These are phyloP conservation scores for Ustilago trichophora DNA, from an alignment of 1,284 basidiomycete species.

Conservation along the genomic window DNA sequence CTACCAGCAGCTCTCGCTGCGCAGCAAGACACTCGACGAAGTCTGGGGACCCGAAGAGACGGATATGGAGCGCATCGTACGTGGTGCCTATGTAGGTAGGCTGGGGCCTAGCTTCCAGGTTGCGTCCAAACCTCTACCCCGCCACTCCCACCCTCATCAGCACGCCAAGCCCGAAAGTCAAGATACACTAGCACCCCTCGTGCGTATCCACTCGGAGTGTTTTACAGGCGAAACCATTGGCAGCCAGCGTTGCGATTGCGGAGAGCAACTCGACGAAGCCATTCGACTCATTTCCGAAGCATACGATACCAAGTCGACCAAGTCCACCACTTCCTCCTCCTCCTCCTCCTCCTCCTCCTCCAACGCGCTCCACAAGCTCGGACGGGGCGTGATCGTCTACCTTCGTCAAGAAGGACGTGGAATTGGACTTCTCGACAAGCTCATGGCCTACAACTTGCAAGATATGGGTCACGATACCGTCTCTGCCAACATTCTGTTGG, in stretches of 20 bases:
- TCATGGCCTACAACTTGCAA: constrained; percentile 97
- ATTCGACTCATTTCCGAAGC: constrained; percentile 79
- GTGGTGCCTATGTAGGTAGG: constrained; percentile 91
- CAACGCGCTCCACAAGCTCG: constrained; percentile 5
- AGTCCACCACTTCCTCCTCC: constrained; percentile 63
- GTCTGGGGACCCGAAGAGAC: constrained; percentile 88
- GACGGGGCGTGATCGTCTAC: constrained; percentile 87
- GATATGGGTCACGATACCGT: constrained; percentile 99
- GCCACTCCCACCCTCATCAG: constrained; percentile 67
- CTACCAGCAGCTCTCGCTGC: constrained; percentile 70
- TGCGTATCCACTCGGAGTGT: constrained; percentile 97
- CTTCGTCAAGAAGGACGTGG: constrained; percentile 98
- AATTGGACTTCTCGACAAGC: constrained; percentile 94
- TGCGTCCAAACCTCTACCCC: constrained; percentile 68
- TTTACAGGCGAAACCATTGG: constrained; percentile 99
- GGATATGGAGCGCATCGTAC: constrained; percentile 88
- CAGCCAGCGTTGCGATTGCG: constrained; percentile 98
- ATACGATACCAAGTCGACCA: constrained; percentile 27
- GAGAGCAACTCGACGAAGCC: constrained; percentile 96
- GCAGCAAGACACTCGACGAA: constrained; percentile 83
- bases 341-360: neutral
- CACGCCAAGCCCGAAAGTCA: constrained; percentile 8
- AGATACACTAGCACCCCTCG: constrained; percentile 74
- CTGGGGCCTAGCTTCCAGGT: constrained; percentile 74
- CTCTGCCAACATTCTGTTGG: constrained; percentile 92